These are phyloP conservation scores for Tricladium varicosporioides DNA, from an alignment of 2,329 filamentous ascomycete species.

Conservation along the genomic window DNA sequence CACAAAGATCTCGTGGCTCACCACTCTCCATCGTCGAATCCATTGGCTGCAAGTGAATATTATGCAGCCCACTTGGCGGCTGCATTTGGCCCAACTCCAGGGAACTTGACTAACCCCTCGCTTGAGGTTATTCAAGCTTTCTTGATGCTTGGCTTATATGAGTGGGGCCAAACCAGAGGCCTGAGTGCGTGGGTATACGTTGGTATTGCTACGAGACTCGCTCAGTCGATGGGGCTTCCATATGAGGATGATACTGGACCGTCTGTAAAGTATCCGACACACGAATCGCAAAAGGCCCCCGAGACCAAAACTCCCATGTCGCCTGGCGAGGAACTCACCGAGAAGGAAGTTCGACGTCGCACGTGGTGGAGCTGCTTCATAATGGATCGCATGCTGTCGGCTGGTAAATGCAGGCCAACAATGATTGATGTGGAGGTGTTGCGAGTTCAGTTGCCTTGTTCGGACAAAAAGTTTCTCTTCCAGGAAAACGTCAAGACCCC, in stretches of 20 bases:
- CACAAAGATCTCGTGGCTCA: constrained; percentile 59
- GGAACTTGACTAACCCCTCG: constrained; percentile 49
- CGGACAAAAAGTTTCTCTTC: constrained; percentile 62
- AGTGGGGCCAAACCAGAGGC: constrained; percentile 66
- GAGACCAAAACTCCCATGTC: constrained; percentile 21
- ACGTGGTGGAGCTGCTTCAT: constrained; percentile 76
- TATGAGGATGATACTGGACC: constrained; percentile 47
- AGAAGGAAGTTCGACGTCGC: constrained; percentile 62
- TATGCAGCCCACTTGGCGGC: constrained; percentile 58
- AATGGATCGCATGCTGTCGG: constrained; percentile 67
- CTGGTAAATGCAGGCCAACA: constrained; percentile 58
- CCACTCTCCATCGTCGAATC: constrained; percentile 40
- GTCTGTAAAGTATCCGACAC: constrained; percentile 5
- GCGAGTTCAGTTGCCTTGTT: constrained; percentile 65
- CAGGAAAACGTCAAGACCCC: constrained; percentile 55
- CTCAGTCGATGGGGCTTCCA: constrained; percentile 60
- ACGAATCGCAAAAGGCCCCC: constrained; percentile 33
- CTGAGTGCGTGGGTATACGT: constrained; percentile 65
- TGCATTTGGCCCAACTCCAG: constrained; percentile 48
- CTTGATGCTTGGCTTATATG: constrained; percentile 69
- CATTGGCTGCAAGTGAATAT: constrained; percentile 59
- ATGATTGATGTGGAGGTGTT: constrained; percentile 60
- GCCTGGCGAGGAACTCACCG: constrained; percentile 45
- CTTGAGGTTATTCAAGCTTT: constrained; percentile 65
- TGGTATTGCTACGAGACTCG: constrained; percentile 57